These are phyloP conservation scores for Carex myosuroides DNA, from an alignment of 176 grass and related monocot genomes.

Conservation along the genomic window DNA sequence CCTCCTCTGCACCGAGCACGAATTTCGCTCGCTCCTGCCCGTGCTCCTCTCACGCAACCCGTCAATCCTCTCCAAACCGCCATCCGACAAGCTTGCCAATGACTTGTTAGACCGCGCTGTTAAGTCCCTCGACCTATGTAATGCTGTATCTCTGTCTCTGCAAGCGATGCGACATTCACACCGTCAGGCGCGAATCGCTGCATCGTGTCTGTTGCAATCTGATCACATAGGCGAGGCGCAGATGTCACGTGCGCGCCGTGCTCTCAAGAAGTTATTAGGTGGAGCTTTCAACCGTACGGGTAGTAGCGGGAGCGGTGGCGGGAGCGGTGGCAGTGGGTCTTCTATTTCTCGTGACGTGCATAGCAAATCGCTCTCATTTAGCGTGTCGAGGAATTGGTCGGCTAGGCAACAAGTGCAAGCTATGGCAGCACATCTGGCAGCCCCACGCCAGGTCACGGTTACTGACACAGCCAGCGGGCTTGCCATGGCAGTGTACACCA, in stretches of 20 bases:
- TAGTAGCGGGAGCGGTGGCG: not conserved
- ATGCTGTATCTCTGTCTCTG: conserved; percentile 59
- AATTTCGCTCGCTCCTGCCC: conserved; percentile 45
- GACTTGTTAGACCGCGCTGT: conserved; percentile 77
- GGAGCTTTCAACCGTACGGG: not conserved
- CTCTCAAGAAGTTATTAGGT: conserved; percentile 42
- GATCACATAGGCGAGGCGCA: conserved; percentile 30
- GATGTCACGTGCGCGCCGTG: conserved; percentile 64
- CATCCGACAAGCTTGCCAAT: conserved; percentile 50
- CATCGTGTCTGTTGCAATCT: conserved; percentile 42
- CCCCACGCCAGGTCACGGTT: conserved; percentile 14
- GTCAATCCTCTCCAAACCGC: conserved; percentile 31
- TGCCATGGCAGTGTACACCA: conserved; percentile 72
- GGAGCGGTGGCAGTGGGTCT: not conserved
- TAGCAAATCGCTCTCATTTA: conserved; percentile 41
- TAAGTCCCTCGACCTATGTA: conserved; percentile 81
- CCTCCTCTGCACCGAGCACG: conserved; percentile 44
- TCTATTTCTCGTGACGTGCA: conserved; percentile 6
- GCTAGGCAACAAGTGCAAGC: conserved; percentile 44
- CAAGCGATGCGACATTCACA: conserved; percentile 55
- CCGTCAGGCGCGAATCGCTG: conserved; percentile 59
- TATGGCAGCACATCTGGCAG: conserved; percentile 57
- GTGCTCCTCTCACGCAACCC: conserved; percentile 21
- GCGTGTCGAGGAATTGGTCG: conserved; percentile 80
- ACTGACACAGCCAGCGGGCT: conserved; percentile 25